Evolutionary conservation across 176 grass and related monocot genomes (phyloP).

Genomic region (Oryza brachyantha): DNA sequence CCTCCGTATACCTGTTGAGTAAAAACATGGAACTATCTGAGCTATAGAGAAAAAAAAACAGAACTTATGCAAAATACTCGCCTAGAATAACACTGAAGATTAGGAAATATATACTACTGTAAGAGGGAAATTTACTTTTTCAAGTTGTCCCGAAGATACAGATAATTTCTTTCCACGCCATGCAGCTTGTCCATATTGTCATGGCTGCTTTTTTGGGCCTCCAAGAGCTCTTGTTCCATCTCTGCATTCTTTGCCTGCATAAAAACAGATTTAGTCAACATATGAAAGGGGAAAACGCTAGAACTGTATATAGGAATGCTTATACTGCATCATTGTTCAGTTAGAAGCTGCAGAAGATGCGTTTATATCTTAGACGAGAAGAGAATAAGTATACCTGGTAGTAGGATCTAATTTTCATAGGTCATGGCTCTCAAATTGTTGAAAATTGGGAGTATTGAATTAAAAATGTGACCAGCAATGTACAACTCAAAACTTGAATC

Average conservation of each 20-base stretch:
- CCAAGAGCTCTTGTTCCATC: constrained; percentile 67
- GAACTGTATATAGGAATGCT: neutral
- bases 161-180: constrained; percentile 66
- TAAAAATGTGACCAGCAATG: neutral
- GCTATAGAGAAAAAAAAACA: neutral
- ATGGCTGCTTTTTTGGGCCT: constrained; percentile 52
- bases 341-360: neutral
- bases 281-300: neutral
- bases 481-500: neutral
- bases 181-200: constrained; percentile 74
- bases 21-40: neutral
- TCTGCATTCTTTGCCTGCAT: constrained; percentile 55
- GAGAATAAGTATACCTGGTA: no score
- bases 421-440: neutral
- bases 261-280: neutral
- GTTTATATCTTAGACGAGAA: no score
- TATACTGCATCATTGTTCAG: neutral
- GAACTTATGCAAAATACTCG: neutral
- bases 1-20: neutral
- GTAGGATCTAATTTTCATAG: no score
- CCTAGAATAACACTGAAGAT: neutral
- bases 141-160: constrained; percentile 62
- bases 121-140: constrained; percentile 48
- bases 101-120: neutral
- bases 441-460: neutral